Conservation (phyloP, 148 eudicot genomes). For the Limonium bicolor region DNA sequence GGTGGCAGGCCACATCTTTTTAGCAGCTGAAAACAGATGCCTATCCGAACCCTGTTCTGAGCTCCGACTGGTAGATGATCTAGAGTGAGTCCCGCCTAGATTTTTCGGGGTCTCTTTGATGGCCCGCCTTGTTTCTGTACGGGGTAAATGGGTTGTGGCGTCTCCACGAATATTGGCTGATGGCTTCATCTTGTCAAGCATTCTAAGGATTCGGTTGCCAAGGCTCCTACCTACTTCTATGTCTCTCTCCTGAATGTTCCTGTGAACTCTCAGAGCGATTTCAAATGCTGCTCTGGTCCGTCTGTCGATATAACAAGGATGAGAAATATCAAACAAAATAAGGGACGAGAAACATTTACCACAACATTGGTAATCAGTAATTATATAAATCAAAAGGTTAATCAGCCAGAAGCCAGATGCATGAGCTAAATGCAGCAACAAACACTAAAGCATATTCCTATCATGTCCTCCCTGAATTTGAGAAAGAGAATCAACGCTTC, state of each 20-base stretch:
- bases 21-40: constrained; percentile 42
- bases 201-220: constrained; percentile 72
- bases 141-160: constrained; percentile 12
- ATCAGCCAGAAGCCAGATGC: no score
- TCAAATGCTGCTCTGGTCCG: constrained; percentile 62
- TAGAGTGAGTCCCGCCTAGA: constrained; percentile 16
- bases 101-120: constrained; percentile 21
- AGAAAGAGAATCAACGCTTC: no score
- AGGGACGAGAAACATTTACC: no score
- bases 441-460: no score
- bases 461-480: no score
- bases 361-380: no score
- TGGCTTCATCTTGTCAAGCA: constrained; percentile 65
- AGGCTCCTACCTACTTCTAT: constrained; percentile 62
- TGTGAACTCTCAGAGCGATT: constrained; percentile 55
- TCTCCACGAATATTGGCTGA: constrained; percentile 57
- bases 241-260: constrained; percentile 61
- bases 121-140: constrained; percentile 20
- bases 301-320: constrained; percentile 30
- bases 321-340: no score
- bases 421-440: no score
- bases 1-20: constrained; percentile 34
- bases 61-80: constrained; percentile 10
- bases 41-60: constrained; percentile 29
- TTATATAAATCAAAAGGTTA: no score